These are phyloP conservation scores for Stellera chamaejasme DNA, from an alignment of 345 rosid genomes.

Conservation along the genomic window DNA sequence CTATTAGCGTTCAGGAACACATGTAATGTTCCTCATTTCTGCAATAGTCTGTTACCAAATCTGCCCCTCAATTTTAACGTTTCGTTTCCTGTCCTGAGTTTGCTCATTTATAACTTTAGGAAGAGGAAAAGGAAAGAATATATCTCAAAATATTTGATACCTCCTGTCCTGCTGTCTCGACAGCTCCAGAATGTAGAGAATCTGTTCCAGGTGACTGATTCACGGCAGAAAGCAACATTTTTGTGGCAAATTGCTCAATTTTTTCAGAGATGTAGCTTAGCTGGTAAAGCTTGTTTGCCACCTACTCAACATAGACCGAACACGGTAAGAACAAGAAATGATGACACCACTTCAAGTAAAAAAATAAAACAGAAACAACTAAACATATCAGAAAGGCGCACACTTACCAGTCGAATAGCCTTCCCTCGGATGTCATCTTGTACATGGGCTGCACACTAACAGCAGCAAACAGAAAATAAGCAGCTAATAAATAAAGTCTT, in stretches of 20 bases:
- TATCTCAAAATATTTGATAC: constrained; percentile 22
- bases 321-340: constrained; percentile 9
- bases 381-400: constrained; percentile 8
- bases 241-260: constrained; percentile 83
- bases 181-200: constrained; percentile 33
- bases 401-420: constrained; percentile 85
- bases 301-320: constrained; percentile 41
- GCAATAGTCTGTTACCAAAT: too few relatives aligned
- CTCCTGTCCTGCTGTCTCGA: constrained; percentile 51
- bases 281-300: constrained; percentile 92
- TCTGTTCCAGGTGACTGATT: constrained; percentile 36
- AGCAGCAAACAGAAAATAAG: constrained; percentile 19
- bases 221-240: constrained; percentile 64
- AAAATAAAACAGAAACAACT: not conserved
- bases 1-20: too few relatives aligned
- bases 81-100: too few relatives aligned
- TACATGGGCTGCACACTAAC: constrained; percentile 89
- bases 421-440: constrained; percentile 90
- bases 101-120: not conserved
- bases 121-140: not conserved
- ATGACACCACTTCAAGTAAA: not conserved
- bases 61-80: too few relatives aligned
- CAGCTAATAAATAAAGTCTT: constrained; percentile 16
- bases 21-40: too few relatives aligned
- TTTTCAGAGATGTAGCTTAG: constrained; percentile 54